Evolutionary conservation across 345 rosid genomes (phyloP).

Genomic region (Ricinus communis): DNA sequence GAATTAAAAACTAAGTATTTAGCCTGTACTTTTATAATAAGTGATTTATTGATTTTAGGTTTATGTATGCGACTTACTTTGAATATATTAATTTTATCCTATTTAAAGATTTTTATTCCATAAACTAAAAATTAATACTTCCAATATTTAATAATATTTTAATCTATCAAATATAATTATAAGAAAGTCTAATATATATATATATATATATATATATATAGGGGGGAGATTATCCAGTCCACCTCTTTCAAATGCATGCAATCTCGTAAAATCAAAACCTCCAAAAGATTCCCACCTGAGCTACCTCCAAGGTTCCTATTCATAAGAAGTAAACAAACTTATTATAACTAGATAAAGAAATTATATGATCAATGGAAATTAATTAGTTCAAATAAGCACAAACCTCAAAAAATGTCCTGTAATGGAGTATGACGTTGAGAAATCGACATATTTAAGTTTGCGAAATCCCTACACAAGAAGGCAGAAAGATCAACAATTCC

Average conservation of each 20-base stretch:
- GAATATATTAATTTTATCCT: no score
- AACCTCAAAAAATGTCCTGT: constrained; percentile 83
- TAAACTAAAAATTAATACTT: no score
- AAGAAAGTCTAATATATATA: no score
- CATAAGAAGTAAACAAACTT: not conserved
- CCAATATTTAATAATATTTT: no score
- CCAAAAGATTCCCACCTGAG: constrained; percentile 51
- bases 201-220: no score
- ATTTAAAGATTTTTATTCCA: no score
- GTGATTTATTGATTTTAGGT: no score
- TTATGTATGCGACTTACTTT: no score
- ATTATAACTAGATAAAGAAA: constrained; percentile 1
- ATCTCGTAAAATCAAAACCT: constrained; percentile 73
- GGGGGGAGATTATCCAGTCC: constrained; percentile 11
- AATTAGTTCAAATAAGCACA: constrained; percentile 8
- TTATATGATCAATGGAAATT: not conserved
- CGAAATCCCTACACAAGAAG: constrained; percentile 54
- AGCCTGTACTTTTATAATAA: no score
- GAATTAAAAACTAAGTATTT: no score
- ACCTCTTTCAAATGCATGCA: constrained; percentile 81
- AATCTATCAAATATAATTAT: no score
- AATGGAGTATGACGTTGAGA: constrained; percentile 64
- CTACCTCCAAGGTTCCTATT: constrained; percentile 60
- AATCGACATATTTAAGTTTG: constrained; percentile 66
- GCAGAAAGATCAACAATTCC: constrained; percentile 5